Evolutionary conservation across 805 yeast genomes (phyloP), one percentile per base, ranked within the genome.

Genomic region (Nematodospora valgi): DNA sequence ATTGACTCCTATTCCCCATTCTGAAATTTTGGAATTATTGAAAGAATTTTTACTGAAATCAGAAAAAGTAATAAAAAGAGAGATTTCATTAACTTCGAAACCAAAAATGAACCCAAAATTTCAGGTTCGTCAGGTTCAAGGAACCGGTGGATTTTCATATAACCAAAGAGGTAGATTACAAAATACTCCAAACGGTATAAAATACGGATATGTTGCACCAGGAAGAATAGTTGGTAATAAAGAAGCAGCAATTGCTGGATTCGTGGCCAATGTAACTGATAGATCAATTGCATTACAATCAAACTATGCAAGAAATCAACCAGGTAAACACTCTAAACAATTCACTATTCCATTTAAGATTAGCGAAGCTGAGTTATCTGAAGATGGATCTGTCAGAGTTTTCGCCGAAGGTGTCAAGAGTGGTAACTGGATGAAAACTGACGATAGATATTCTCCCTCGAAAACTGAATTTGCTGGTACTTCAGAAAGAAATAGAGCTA

Each of bases 131-230:
- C 55, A 56, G 18, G 54, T 76, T 30, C 72, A 80, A 35, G 94
- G 88, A 21, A 75, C 84, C 6, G 95, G 83, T 19, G 95, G 95
- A 5, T 68, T 86, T 40, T 73, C 86, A 2, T 86, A 85, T 49
- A 68, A 66, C 25, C 72, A 82, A 41, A 72, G 70, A 39, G 95
- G 95, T 5, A 73, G 86, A 54, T 61, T 86, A 24, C 53, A 64
- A 39, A 82, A 78, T 54, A 68, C 83, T 4, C 93, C 94, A 15
- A 76, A 80, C 48, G 95, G 95, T 32, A 59, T 78, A 16, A 62
- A 72, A 30, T 58, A 69, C 38, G 74, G 72, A 18, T 62, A 62
- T 35, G 67, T 81, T 27, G 77, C 76, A 13, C 85, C 88, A 11
- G 94, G 91, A 40, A 77, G 95, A 66, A 60, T 76, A 30, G 62